These are phyloP conservation scores for Phytophthora megakarya DNA, from an alignment of 352 stramenopile species.

Conservation along the genomic window DNA sequence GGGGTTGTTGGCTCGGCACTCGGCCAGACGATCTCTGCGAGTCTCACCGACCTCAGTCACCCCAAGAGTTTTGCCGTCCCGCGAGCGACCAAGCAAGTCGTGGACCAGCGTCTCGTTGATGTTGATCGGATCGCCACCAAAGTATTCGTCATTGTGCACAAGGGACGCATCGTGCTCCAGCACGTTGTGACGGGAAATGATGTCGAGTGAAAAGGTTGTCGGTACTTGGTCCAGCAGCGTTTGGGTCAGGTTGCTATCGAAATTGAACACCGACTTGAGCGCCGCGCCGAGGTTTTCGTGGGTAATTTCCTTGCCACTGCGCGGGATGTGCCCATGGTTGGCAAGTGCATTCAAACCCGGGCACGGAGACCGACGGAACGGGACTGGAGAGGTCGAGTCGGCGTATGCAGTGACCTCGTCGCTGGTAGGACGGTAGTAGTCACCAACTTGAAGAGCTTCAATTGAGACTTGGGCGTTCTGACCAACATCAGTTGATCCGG, in stretches of 20 bases:
- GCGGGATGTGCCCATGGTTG: slow-evolving; percentile 58
- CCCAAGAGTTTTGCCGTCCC: slow-evolving; percentile 22
- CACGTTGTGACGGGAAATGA: slow-evolving; percentile 43
- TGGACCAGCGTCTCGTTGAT: slow-evolving; percentile 28
- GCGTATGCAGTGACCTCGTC: slow-evolving; percentile 33
- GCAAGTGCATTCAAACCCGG: slow-evolving; percentile 52
- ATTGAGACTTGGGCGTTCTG: slow-evolving; percentile 16
- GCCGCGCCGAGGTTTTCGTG: slow-evolving; percentile 22
- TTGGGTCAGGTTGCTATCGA: slow-evolving; percentile 26
- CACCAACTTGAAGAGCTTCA: slow-evolving; percentile 24
- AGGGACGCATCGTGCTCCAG: slow-evolving; percentile 57
- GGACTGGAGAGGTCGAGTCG: slow-evolving; percentile 26
- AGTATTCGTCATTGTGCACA: slow-evolving; percentile 35
- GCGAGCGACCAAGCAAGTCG: slow-evolving; percentile 23
- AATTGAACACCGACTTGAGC: slow-evolving; percentile 38
- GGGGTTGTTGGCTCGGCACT: slow-evolving; percentile 38
- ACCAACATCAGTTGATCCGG: slow-evolving; percentile 12
- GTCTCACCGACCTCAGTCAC: slow-evolving; percentile 24
- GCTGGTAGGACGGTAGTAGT: slow-evolving; percentile 41
- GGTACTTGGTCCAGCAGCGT: slow-evolving; percentile 31
- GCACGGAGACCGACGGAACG: slow-evolving; percentile 45
- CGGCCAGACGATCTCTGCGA: slow-evolving; percentile 29
- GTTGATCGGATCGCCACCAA: slow-evolving; percentile 28
- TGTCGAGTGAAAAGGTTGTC: slow-evolving; percentile 33
- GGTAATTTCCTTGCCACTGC: slow-evolving; percentile 50